A percentile compares a stretch with the other conserved stretches of the same genome.
These are phyloP conservation scores for Yamadazyma trypodendri DNA, from an alignment of 1,139 yeast genomes.

Conservation along the genomic window DNA sequence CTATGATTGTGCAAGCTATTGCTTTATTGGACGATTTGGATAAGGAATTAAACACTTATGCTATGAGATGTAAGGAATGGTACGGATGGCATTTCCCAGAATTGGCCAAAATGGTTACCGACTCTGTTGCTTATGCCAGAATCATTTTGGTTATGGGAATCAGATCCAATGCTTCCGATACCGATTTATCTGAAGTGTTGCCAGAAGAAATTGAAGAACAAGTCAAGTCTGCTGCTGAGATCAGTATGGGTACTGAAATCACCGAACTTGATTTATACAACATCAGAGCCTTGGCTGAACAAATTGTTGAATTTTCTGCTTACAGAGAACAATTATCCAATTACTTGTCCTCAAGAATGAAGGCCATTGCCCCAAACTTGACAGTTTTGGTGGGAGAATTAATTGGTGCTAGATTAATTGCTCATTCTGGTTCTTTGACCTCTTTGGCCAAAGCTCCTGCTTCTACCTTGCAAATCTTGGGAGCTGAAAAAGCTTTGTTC, in stretches of 20 bases:
- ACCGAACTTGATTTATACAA: slow-evolving; percentile 92
- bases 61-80: slow-evolving; percentile 99
- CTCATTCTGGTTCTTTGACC: slow-evolving; percentile 97
- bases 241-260: slow-evolving; percentile 98
- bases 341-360: slow-evolving; percentile 93
- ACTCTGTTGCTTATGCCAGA: slow-evolving; percentile 92
- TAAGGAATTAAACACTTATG: slow-evolving; percentile 94
- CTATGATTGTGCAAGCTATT: slow-evolving; percentile 98
- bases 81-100: slow-evolving; percentile 99
- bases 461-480: slow-evolving; percentile 95
- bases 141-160: slow-evolving; percentile 92
- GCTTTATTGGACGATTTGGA: slow-evolving; percentile 95
- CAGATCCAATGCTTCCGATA: slow-evolving; percentile 85
- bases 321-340: slow-evolving; percentile 87
- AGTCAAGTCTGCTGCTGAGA: slow-evolving; percentile 84
- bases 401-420: slow-evolving; percentile 96
- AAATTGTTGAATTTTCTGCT: slow-evolving; percentile 90
- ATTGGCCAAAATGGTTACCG: slow-evolving; percentile 91
- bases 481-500: slow-evolving; percentile 98
- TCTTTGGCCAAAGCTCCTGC: slow-evolving; percentile 98
- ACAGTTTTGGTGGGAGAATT: slow-evolving; percentile 97
- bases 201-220: slow-evolving; percentile 90
- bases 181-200: slow-evolving; percentile 85
- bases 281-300: slow-evolving; percentile 87
- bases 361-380: slow-evolving; percentile 95